Base-by-base conservation (phyloP, 495 filamentous ascomycete genomes). In the Evansstolkia leycettana region DNA sequence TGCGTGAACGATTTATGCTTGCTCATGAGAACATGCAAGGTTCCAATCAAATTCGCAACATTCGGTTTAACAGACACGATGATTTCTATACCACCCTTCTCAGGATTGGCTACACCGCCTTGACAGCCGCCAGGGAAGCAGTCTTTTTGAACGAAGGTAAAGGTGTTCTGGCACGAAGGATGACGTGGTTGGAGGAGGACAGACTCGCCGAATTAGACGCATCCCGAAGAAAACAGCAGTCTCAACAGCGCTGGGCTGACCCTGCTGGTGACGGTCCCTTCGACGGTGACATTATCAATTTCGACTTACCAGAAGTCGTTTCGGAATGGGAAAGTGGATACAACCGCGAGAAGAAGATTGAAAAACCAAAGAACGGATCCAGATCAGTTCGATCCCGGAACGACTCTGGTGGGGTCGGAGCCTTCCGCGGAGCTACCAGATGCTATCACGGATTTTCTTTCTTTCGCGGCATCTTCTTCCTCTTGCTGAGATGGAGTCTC, bases 51-150 rank as follows among this genome's bases (percentile, higher is more conserved):
- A 67, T 96, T 7, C 77, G 80, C 2, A 78, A 76, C 17, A 73
- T 94, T 26, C 74, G 76, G 5, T 69, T 98, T 29, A 80, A 76
- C 12, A 75, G 78, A 69, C 73, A 80, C 32, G 89, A 95, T 59
- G 92, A 98, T 47, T 95, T 96, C 55, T 98, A 95, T 51, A 93
- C 84, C 0, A 78, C 85, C 0, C 67, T 96, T 6, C 70, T 96
- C 11, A 79, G 84, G 32, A 69, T 82, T 20, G 90, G 90, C 0
- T 96, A 94, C 45, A 73, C 73, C 12, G 77, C 84, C 24, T 71
- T 96, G 32, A 94, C 85, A 1, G 85, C 89, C 43, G 90, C 92
- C 0, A 92, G 83, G 41, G 86, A 96, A 52, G 89, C 90, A 0
- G 92, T 96, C 0, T 98, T 92, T 50, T 67, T 98, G 14, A 89